These are phyloP conservation scores for Pilaira anomala DNA, from an alignment of 192 early-diverging fungal species.

Conservation along the genomic window DNA sequence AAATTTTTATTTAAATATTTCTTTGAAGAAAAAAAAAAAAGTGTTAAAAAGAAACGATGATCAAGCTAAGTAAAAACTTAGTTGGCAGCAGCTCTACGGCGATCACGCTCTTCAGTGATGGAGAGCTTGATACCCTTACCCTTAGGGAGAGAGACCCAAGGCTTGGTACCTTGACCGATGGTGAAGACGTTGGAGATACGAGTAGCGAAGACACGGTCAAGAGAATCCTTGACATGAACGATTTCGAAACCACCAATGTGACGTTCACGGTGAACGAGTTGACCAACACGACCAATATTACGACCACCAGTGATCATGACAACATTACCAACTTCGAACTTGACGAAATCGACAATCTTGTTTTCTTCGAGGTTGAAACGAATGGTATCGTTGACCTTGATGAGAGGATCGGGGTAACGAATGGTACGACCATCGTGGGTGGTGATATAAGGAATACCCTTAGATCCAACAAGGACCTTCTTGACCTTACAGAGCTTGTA, in stretches of 20 bases:
- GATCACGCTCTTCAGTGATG: constrained; percentile 99
- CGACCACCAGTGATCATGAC: constrained; percentile 97
- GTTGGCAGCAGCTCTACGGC: constrained; percentile 60
- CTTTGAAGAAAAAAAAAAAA: no score
- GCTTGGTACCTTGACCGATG: constrained; percentile 84
- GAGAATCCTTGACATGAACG: constrained; percentile 97
- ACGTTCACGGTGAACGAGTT: constrained; percentile 93
- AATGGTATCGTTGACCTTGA: constrained; percentile 99
- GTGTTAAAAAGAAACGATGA: no score
- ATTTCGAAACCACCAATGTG: constrained; percentile 99
- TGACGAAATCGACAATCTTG: constrained; percentile 92
- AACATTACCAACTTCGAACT: constrained; percentile 97
- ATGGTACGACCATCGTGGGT: constrained; percentile 99
- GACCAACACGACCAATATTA: constrained; percentile 97
- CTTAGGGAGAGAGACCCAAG: constrained; percentile 97
- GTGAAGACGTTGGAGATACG: constrained; percentile 94
- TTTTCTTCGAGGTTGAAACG: constrained; percentile 91
- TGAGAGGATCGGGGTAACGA: constrained; percentile 98
- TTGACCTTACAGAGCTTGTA: constrained; percentile 99
- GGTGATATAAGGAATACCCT: constrained; percentile 92
- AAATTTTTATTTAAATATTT: no score
- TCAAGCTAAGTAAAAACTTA: constrained; percentile 4
- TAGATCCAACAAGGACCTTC: constrained; percentile 90
- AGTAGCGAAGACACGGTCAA: constrained; percentile 95
- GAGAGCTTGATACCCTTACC: constrained; percentile 98